Percentiles rank a stretch among this genome's conserved stretches.
Evolutionary conservation across 352 stramenopile species (phyloP).

Genomic region (Paralagenidium karlingii): DNA sequence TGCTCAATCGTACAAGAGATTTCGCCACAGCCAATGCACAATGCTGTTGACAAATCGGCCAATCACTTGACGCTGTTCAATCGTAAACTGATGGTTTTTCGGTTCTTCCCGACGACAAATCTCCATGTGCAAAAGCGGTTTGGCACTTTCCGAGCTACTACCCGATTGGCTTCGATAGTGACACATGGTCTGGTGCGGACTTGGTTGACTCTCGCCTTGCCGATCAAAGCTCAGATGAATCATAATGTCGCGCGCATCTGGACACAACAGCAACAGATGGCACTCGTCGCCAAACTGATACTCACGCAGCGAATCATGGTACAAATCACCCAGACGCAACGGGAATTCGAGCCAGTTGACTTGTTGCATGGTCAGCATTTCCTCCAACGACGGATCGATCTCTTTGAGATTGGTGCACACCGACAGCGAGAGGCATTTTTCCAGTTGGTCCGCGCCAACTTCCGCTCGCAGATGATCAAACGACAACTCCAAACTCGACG

Average conservation of each 20-base stretch:
- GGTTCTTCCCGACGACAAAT: conserved; percentile 80
- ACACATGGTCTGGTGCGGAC: neutral
- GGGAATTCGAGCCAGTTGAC: conserved; percentile 75
- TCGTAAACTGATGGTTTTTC: conserved; percentile 61
- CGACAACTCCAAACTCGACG: conserved; percentile 31
- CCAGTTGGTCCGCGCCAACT: conserved; percentile 66
- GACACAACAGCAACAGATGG: conserved; percentile 71
- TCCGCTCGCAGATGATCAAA: conserved; percentile 51
- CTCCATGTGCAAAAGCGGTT: conserved; percentile 34
- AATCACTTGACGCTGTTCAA: conserved; percentile 69
- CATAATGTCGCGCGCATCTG: conserved; percentile 74
- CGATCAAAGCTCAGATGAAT: conserved; percentile 68
- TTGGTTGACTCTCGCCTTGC: conserved; percentile 4
- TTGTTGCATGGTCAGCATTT: conserved; percentile 45
- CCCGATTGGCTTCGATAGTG: conserved; percentile 1
- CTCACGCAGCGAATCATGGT: conserved; percentile 54
- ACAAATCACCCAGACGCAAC: conserved; percentile 59
- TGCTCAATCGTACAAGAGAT: conserved; percentile 72
- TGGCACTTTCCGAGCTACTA: neutral
- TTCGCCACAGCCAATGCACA: conserved; percentile 82
- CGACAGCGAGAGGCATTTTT: conserved; percentile 71
- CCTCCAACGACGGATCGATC: conserved; percentile 59
- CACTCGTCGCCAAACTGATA: conserved; percentile 77
- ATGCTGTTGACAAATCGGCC: conserved; percentile 81
- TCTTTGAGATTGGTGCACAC: conserved; percentile 64